These are phyloP conservation scores for Achlya hypogyna DNA, from an alignment of 352 stramenopile species.

Conservation along the genomic window DNA sequence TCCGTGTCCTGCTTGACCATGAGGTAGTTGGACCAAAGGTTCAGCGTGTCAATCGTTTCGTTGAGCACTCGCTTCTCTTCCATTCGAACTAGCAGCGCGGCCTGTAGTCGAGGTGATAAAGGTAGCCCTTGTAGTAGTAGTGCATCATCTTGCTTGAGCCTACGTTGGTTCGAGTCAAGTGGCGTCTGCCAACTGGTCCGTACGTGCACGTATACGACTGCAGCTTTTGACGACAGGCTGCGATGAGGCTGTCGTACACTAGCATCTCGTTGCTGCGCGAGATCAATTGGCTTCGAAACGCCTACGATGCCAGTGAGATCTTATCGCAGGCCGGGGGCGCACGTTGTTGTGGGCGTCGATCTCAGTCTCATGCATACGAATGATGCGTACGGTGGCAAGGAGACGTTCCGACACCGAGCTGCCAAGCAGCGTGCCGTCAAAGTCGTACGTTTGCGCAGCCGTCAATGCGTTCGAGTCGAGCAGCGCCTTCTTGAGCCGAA, in stretches of 20 bases:
- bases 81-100: constrained; percentile 35
- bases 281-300: constrained; percentile 35
- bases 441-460: constrained; percentile 56
- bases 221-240: constrained; percentile 33
- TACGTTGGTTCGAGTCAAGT: constrained; percentile 19
- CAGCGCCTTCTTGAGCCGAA: constrained; percentile 51
- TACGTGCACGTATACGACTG: constrained; percentile 40
- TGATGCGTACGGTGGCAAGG: constrained; percentile 45
- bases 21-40: constrained; percentile 33
- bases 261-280: constrained; percentile 42
- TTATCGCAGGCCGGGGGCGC: neutral
- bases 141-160: constrained; percentile 36
- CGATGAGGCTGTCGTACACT: constrained; percentile 46
- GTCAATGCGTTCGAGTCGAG: constrained; percentile 53
- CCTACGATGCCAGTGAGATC: constrained; percentile 1
- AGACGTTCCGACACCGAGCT: constrained; percentile 48
- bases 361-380: constrained; percentile 49
- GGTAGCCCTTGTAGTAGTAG: constrained; percentile 24
- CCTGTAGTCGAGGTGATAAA: constrained; percentile 23
- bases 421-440: constrained; percentile 45
- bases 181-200: neutral
- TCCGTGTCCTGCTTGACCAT: constrained; percentile 19
- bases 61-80: constrained; percentile 45
- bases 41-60: constrained; percentile 29
- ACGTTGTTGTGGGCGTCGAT: constrained; percentile 42